Evolutionary conservation across 108 stramenopile genomes (phyloP).

Genomic region (Bacterosira constricta): DNA sequence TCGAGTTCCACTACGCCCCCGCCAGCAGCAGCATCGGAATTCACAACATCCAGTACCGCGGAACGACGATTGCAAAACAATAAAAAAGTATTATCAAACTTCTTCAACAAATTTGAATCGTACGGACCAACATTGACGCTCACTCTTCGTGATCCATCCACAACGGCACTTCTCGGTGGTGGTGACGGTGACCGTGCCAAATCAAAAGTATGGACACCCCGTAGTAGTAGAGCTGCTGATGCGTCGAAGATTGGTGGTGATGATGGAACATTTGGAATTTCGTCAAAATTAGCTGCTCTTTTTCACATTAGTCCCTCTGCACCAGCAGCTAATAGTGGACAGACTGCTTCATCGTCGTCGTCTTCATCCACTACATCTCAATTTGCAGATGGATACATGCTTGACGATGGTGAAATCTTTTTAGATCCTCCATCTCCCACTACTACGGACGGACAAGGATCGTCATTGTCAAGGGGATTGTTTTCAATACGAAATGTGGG

Average conservation of each 20-base stretch:
- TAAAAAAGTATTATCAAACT: background rate
- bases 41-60: no score
- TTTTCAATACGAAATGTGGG: background rate
- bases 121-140: constrained; percentile 43
- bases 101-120: constrained; percentile 37
- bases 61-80: no score
- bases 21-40: no score
- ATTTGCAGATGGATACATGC: constrained; percentile 35
- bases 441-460: background rate
- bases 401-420: constrained; percentile 36
- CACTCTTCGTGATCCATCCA: constrained; percentile 40
- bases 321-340: background rate
- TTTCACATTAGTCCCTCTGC: constrained; percentile 23
- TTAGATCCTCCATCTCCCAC: constrained; percentile 12
- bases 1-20: no score
- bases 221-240: background rate
- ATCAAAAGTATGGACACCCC: background rate
- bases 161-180: background rate
- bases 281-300: constrained; percentile 32
- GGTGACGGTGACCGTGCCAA: background rate
- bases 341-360: constrained; percentile 1
- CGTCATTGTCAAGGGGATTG: background rate
- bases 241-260: background rate
- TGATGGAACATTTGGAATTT: constrained; percentile 21
- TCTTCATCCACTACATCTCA: constrained; percentile 12